Evolutionary conservation across 2,329 filamentous ascomycete genomes (phyloP), one percentile per base, ranked within the genome.

Genomic region (Fusarium sp.): DNA sequence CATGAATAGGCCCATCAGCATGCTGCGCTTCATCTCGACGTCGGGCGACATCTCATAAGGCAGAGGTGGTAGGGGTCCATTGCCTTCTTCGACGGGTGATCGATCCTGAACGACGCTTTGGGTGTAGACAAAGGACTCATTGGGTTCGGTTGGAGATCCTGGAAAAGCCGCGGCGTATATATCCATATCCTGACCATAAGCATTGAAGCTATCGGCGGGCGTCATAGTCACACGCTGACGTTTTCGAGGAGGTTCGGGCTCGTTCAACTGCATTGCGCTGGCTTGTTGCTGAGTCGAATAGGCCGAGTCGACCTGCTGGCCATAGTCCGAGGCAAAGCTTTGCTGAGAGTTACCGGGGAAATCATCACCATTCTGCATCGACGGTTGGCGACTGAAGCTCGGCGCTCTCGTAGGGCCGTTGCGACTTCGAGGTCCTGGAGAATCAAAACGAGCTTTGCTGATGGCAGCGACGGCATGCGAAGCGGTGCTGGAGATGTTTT

Each of bases 381-480:
- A 93, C 5, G 92, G 88, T 77, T 94, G 92, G 65, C 93, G 90
- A 79, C 91, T 92, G 76, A 94, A 93, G 75, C 92, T 91, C 40
- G 91, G 88, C 1, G 93, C 90, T 47, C 92, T 88, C 27, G 91
- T 89, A 3, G 90, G 90, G 10, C 91, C 91, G 75, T 89, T 91
- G 35, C 90, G 89, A 66, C 85, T 87, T 68, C 93, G 88, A 6
- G 93, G 93, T 9, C 89, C 92, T 2, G 95, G 95, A 3, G 95
- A 98, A 81, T 98, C 95, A 78, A 98, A 93, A 14, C 96, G 91
- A 18, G 97, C 96, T 85, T 98, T 98, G 89, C 94, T 98, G 83
- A 99, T 97, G 68, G 97, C 96, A 71, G 95, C 95, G 66, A 99
- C 94, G 31, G 97, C 97, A 78, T 95, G 96, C 6, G 94, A 97